phyloP scores from a whole-genome alignment of 176 grass and related monocot species.

The Eragrostis nindensis region DNA sequence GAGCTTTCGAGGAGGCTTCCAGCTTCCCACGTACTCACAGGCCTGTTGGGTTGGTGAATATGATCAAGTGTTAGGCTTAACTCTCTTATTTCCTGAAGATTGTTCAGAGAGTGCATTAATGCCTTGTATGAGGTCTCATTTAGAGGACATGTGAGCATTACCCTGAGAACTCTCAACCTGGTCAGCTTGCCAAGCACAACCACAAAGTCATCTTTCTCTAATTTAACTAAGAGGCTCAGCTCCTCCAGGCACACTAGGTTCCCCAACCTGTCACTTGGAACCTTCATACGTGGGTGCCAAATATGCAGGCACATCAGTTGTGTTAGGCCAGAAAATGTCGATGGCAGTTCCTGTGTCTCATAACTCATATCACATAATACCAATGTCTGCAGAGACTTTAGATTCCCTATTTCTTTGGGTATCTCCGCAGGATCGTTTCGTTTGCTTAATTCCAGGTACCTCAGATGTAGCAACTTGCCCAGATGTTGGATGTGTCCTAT shows the following conservation, averaged over 20 bases:
- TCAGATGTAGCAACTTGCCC: no score
- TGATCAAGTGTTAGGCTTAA: background rate
- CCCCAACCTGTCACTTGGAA: background rate
- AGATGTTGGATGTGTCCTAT: no score
- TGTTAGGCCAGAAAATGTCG: background rate
- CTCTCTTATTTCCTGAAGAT: background rate
- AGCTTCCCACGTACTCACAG: background rate
- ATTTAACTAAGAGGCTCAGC: background rate
- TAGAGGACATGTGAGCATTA: rapidly evolving
- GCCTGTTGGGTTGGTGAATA: no score
- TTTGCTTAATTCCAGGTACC: no score
- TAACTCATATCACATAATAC: no score
- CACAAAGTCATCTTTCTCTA: background rate
- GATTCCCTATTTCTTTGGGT: no score
- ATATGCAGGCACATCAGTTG: background rate
- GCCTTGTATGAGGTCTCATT: background rate
- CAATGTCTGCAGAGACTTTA: no score
- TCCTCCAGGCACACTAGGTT: background rate
- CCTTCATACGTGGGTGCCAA: background rate
- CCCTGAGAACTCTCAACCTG: background rate
- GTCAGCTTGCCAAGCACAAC: background rate
- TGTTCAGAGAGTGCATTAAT: background rate
- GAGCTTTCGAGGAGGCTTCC: background rate
- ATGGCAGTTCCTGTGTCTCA: background rate
- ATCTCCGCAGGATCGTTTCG: no score